Evolutionary conservation across 257 asterid species (phyloP).

Genomic region (Penstemon barbatus): DNA sequence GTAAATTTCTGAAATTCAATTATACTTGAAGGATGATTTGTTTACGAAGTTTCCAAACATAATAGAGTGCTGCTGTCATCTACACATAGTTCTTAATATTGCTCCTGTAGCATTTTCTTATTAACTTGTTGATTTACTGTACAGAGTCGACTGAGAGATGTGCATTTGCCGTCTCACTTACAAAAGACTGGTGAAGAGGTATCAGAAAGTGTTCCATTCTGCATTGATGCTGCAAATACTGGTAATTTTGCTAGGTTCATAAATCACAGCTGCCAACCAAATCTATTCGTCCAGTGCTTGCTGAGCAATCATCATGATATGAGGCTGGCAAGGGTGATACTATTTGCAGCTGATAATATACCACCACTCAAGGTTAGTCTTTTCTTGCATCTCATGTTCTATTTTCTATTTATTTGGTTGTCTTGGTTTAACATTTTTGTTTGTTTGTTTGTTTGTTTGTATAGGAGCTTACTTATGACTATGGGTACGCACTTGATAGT

Average conservation of each 20-base stretch:
- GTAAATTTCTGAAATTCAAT: background rate
- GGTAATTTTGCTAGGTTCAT: slow-evolving; percentile 80
- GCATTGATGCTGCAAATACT: slow-evolving; percentile 73
- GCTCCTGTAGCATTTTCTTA: slow-evolving; percentile 14
- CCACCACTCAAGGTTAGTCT: slow-evolving; percentile 76
- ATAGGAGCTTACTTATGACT: slow-evolving; percentile 81
- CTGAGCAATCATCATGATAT: slow-evolving; percentile 67
- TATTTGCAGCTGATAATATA: slow-evolving; percentile 82
- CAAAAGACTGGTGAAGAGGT: slow-evolving; percentile 43
- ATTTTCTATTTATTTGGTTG: background rate
- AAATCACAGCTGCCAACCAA: slow-evolving; percentile 87
- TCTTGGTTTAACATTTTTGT: background rate
- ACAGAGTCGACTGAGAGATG: slow-evolving; percentile 83
- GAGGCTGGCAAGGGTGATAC: slow-evolving; percentile 62
- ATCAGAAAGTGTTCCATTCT: slow-evolving; percentile 62
- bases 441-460: slow-evolving; percentile 3
- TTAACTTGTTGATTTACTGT: background rate
- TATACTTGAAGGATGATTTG: background rate
- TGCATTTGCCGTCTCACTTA: slow-evolving; percentile 54
- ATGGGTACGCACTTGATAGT: slow-evolving; percentile 71
- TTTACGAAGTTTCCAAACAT: background rate
- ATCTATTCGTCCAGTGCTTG: slow-evolving; percentile 81
- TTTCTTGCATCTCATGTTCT: background rate
- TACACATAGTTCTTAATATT: background rate
- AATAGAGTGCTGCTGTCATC: too few species aligned